Evolutionary conservation across 2,329 filamentous ascomycete genomes (phyloP).

Genomic region (Colletotrichum trifolii): DNA sequence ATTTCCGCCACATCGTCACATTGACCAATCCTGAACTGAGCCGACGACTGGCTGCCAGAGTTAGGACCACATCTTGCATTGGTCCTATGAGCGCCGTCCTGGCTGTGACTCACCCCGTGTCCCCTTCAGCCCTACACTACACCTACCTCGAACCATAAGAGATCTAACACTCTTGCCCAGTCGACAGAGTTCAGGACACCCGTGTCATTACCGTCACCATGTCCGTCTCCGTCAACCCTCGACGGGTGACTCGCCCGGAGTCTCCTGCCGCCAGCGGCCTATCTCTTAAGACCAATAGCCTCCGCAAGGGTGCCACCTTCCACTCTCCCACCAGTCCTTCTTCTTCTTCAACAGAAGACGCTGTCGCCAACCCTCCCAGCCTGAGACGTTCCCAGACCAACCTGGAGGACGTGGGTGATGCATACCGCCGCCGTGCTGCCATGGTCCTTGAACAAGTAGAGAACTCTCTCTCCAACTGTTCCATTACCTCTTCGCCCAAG

Average conservation of each 20-base stretch:
- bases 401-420: conserved; percentile 78
- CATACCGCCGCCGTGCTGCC: conserved; percentile 75
- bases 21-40: conserved; percentile 33
- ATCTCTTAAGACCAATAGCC: conserved; percentile 64
- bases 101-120: conserved; percentile 47
- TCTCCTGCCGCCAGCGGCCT: conserved; percentile 53
- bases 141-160: conserved; percentile 33
- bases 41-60: conserved; percentile 23
- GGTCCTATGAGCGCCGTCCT: conserved; percentile 26
- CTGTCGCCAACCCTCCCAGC: conserved; percentile 58
- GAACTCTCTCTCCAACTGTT: conserved; percentile 64
- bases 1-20: conserved; percentile 30
- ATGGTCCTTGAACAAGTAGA: conserved; percentile 75
- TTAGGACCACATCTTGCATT: conserved; percentile 30
- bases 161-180: conserved; percentile 35
- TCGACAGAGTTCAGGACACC: conserved; percentile 46
- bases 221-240: conserved; percentile 58
- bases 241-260: conserved; percentile 54
- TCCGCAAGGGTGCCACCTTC: conserved; percentile 79
- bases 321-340: conserved; percentile 57
- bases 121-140: conserved; percentile 38
- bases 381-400: conserved; percentile 76
- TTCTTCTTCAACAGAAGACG: conserved; percentile 52
- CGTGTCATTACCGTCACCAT: conserved; percentile 49
- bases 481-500: conserved; percentile 49